phyloP scores from a whole-genome alignment of 2,329 filamentous ascomycete species.

The Mycosphaerelloides madeirae region DNA sequence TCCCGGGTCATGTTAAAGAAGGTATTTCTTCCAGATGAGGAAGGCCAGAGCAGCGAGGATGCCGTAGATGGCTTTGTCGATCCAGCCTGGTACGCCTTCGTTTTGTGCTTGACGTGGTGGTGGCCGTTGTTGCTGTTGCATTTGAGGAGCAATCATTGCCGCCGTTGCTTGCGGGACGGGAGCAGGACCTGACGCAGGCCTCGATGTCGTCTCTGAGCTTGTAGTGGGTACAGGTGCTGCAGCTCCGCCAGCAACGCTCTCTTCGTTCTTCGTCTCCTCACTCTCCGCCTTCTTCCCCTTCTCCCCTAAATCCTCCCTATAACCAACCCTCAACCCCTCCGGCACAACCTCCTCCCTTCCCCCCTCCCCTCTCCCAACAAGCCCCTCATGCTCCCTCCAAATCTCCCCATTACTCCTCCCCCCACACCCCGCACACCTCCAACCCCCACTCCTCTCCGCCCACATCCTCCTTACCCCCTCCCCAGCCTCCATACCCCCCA shows the following conservation, averaged over 20 bases:
- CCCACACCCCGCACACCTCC: slow-evolving; percentile 66
- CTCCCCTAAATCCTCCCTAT: slow-evolving; percentile 64
- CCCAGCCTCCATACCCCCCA: slow-evolving; percentile 79
- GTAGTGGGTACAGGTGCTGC: slow-evolving; percentile 6
- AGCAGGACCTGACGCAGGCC: slow-evolving; percentile 11
- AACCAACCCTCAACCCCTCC: slow-evolving; percentile 60
- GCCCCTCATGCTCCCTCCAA: slow-evolving; percentile 57
- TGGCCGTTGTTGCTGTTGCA: slow-evolving; percentile 5
- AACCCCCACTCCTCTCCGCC: slow-evolving; percentile 62
- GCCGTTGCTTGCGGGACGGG: slow-evolving; percentile 8
- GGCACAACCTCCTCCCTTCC: slow-evolving; percentile 47
- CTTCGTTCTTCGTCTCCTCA: slow-evolving; percentile 9
- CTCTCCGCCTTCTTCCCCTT: slow-evolving; percentile 22
- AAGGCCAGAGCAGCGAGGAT: slow-evolving; percentile 65
- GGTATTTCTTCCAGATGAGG: slow-evolving; percentile 50
- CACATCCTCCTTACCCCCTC: slow-evolving; percentile 63
- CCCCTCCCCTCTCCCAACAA: slow-evolving; percentile 32
- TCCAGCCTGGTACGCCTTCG: slow-evolving; percentile 63
- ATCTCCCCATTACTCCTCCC: slow-evolving; percentile 68
- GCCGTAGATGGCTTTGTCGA: slow-evolving; percentile 75
- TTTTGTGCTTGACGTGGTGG: slow-evolving; percentile 20
- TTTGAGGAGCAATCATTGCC: slow-evolving; percentile 3
- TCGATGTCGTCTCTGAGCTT: background rate
- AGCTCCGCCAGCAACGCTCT: background rate
- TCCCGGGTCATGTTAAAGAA: slow-evolving; percentile 4